Evolutionary conservation across 163 green algal species (phyloP).

Genomic region (Volvox carteri): DNA sequence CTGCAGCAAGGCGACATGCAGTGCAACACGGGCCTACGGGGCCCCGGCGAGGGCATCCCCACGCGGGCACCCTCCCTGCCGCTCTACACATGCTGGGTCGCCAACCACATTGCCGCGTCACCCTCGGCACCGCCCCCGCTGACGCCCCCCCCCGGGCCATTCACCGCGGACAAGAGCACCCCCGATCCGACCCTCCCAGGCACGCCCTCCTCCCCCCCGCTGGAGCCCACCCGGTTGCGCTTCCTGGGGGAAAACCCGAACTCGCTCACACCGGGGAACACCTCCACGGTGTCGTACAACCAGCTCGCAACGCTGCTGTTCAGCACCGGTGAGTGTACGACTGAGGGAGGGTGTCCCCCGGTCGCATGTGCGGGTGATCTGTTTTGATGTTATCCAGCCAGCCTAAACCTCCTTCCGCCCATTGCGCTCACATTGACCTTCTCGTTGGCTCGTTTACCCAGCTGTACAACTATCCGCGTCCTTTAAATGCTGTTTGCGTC

Average conservation of each 20-base stretch:
- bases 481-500: too few relatives aligned
- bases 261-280: slow-evolving; percentile 57
- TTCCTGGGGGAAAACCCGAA: slow-evolving; percentile 15
- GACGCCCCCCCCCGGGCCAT: not conserved
- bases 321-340: slow-evolving; percentile 73
- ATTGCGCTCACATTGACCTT: too few relatives aligned
- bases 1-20: slow-evolving; percentile 45
- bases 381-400: too few relatives aligned
- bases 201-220: too few relatives aligned
- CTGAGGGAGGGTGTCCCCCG: not conserved
- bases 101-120: slow-evolving; percentile 5
- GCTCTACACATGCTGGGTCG: slow-evolving; percentile 61
- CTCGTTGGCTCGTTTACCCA: too few relatives aligned
- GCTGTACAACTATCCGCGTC: too few relatives aligned
- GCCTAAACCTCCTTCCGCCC: too few relatives aligned
- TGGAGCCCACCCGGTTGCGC: not conserved
- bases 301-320: slow-evolving; percentile 91
- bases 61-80: slow-evolving; percentile 43
- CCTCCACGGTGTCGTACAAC: slow-evolving; percentile 84
- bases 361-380: too few relatives aligned
- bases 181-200: too few relatives aligned
- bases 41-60: slow-evolving; percentile 19
- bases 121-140: not conserved
- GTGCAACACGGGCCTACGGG: slow-evolving; percentile 53
- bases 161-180: too few relatives aligned